phyloP scores from a whole-genome alignment of 768 basidiomycete genomes.

The Vishniacozyma victoriae region DNA sequence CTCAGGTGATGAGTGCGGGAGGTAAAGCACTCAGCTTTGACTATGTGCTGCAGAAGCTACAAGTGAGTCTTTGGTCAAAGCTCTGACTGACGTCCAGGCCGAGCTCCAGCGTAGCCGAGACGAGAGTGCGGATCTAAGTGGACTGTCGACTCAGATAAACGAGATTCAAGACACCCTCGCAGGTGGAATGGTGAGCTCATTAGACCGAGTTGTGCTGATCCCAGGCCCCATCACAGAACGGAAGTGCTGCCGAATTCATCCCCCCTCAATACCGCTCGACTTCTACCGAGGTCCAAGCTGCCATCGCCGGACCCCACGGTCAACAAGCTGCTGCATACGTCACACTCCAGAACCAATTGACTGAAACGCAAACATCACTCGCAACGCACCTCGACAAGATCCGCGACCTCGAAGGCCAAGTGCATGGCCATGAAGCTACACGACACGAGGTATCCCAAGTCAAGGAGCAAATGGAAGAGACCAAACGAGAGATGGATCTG shows the following conservation, averaged over 20 bases:
- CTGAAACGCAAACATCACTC: constrained; percentile 74
- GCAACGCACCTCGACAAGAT: constrained; percentile 75
- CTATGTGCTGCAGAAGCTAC: constrained; percentile 78
- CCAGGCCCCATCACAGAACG: constrained; percentile 45
- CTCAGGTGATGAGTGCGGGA: constrained; percentile 46
- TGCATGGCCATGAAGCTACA: constrained; percentile 76
- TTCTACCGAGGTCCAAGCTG: constrained; percentile 32
- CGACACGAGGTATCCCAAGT: constrained; percentile 69
- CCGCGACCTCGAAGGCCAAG: constrained; percentile 65
- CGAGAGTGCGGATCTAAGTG: constrained; percentile 77
- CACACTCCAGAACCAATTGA: constrained; percentile 74
- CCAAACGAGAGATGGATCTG: constrained; percentile 54
- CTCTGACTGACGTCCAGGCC: constrained; percentile 50
- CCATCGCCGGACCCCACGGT: constrained; percentile 37
- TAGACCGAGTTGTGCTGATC: background rate
- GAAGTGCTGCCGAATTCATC: constrained; percentile 37
- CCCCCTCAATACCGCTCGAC: constrained; percentile 40
- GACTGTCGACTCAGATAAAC: constrained; percentile 68
- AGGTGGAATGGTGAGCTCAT: constrained; percentile 70
- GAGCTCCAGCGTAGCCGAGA: constrained; percentile 95
- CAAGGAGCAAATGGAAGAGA: constrained; percentile 58
- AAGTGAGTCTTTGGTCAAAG: constrained; percentile 47
- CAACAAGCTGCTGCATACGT: constrained; percentile 50
- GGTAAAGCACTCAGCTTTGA: constrained; percentile 79
- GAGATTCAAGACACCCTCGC: constrained; percentile 91